Percentiles rank a stretch among this genome's conserved stretches.
phyloP scores from a whole-genome alignment of 208 protist genomes.

The Trypanosoma avium region DNA sequence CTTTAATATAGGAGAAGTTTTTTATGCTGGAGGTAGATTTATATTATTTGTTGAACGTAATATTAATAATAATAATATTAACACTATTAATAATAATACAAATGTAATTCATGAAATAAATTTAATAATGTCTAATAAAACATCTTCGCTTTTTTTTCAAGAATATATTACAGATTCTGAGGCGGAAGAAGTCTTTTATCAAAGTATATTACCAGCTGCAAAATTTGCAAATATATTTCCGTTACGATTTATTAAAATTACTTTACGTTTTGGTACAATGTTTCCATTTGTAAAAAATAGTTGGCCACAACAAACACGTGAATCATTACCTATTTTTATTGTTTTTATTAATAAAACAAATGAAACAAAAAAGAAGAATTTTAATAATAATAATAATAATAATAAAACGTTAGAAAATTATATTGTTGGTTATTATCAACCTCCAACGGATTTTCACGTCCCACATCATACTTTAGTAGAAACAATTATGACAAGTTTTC shows the following conservation, averaged over 20 bases:
- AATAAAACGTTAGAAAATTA: not conserved
- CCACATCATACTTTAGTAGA: slow-evolving; percentile 11
- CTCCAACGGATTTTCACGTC: slow-evolving; percentile 11
- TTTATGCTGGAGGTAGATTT: slow-evolving; percentile 5
- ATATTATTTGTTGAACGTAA: slow-evolving; percentile 1
- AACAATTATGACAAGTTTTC: slow-evolving; percentile 4
- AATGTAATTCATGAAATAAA: not conserved
- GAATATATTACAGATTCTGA: not conserved
- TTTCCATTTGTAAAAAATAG: slow-evolving; percentile 9
- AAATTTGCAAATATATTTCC: not conserved
- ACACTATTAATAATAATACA: too few relatives aligned
- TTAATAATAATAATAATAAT: not conserved
- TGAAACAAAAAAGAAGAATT: not conserved
- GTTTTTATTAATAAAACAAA: not conserved
- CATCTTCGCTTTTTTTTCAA: not conserved
- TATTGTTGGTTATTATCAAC: slow-evolving; percentile 6
- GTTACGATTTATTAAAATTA: not conserved
- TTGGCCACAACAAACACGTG: slow-evolving; percentile 10
- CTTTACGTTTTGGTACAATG: not conserved
- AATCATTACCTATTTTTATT: slow-evolving; percentile 4
- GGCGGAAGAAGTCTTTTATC: not conserved
- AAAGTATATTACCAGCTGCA: slow-evolving; percentile 5
- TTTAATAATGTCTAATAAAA: not conserved
- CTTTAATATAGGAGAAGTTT: slow-evolving; percentile 4
- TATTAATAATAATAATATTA: not conserved